These are phyloP conservation scores for Sicyos baderoa DNA, from an alignment of 306 rosid genomes.

Conservation along the genomic window DNA sequence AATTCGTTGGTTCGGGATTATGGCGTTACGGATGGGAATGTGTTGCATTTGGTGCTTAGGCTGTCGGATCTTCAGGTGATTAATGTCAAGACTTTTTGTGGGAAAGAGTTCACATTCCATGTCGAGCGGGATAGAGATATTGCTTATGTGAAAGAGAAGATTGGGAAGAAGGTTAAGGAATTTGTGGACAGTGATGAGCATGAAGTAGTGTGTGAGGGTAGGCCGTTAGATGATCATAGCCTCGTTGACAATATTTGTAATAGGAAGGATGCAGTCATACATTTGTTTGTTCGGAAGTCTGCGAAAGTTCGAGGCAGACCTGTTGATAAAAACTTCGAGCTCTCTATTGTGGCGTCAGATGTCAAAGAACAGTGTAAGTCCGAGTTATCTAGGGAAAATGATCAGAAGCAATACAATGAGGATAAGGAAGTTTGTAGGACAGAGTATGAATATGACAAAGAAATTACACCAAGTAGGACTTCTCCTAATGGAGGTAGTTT, in stretches of 20 bases:
- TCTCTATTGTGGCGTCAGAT: conserved; percentile 52
- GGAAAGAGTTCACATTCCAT: conserved; percentile 59
- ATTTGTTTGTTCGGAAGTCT: conserved; percentile 56
- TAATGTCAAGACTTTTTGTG: conserved; percentile 53
- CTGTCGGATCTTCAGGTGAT: conserved; percentile 73
- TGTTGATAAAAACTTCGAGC: conserved; percentile 46
- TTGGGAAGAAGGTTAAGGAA: conserved; percentile 51
- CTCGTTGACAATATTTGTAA: conserved; percentile 65
- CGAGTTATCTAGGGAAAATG: conserved; percentile 30
- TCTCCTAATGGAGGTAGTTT: conserved; percentile 29
- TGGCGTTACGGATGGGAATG: conserved; percentile 71
- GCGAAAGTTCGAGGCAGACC: conserved; percentile 55
- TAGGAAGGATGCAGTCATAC: conserved; percentile 60
- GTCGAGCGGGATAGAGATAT: conserved; percentile 73
- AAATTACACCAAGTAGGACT: conserved; percentile 29
- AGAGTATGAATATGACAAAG: conserved; percentile 24
- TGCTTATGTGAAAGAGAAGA: conserved; percentile 66
- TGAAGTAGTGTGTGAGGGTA: conserved; percentile 73
- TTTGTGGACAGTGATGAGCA: conserved; percentile 65
- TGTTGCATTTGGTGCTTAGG: conserved; percentile 76
- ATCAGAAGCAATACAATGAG: conserved; percentile 27
- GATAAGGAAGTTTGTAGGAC: conserved; percentile 26
- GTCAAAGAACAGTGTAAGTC: conserved; percentile 27
- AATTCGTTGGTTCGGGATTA: conserved; percentile 69
- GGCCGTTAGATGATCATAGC: conserved; percentile 66